Conservation (phyloP, 176 grass and related monocot species). For the Otatea glauca region DNA sequence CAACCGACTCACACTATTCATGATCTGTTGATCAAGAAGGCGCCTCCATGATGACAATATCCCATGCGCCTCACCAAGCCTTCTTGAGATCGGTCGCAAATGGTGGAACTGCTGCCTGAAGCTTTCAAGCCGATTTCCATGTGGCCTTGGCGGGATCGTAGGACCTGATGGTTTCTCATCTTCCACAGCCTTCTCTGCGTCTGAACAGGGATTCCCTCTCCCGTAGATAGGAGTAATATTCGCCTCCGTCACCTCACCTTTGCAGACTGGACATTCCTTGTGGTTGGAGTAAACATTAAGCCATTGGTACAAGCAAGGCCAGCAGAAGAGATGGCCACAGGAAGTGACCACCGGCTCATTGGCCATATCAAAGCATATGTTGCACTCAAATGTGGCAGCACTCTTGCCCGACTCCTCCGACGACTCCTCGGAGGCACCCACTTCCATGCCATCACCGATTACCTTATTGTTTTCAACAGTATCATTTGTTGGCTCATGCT, state of each 20-base stretch:
- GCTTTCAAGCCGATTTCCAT: constrained; percentile 88
- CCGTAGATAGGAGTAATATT: constrained; percentile 93
- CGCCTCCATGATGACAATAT: constrained; percentile 78
- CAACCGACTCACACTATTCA: constrained; percentile 50
- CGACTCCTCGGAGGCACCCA: constrained; percentile 54
- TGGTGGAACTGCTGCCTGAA: constrained; percentile 95
- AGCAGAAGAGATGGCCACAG: constrained; percentile 96
- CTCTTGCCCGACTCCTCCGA: constrained; percentile 57
- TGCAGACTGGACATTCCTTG: constrained; percentile 98
- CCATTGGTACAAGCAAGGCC: constrained; percentile 98
- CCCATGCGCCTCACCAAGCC: constrained; percentile 84
- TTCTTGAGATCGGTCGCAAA: constrained; percentile 81
- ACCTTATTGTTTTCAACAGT: constrained; percentile 49
- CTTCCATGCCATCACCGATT: constrained; percentile 44
- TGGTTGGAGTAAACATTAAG: constrained; percentile 87
- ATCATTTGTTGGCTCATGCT: constrained; percentile 45
- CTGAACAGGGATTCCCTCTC: constrained; percentile 61
- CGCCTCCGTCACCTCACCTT: constrained; percentile 84
- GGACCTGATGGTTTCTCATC: constrained; percentile 55
- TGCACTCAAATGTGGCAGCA: constrained; percentile 81
- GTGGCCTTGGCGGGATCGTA: constrained; percentile 78
- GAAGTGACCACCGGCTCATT: constrained; percentile 93
- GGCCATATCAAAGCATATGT: constrained; percentile 97
- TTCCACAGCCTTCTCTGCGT: constrained; percentile 55
- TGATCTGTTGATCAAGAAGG: constrained; percentile 75